Conservation (phyloP, 306 rosid genomes). For the Neltuma alba region DNA sequence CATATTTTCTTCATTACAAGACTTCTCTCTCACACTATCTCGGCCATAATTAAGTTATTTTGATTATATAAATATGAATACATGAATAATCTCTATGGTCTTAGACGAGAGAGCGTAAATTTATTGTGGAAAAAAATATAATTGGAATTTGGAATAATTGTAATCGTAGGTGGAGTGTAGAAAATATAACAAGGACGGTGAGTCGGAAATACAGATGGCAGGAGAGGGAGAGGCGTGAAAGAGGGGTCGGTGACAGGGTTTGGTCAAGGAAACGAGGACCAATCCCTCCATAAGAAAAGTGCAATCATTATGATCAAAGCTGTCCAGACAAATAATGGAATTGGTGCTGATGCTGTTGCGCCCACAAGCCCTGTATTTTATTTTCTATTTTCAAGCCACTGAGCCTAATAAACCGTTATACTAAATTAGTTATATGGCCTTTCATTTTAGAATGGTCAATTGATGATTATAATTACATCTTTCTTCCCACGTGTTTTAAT, state of each 20-base stretch:
- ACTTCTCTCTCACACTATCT: not conserved
- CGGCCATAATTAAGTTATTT: too few species aligned
- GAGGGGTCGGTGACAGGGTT: not conserved
- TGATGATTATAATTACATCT: too few species aligned
- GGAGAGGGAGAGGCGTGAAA: not conserved
- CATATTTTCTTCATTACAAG: not conserved
- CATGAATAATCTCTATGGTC: too few species aligned
- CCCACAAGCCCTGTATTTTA: not conserved
- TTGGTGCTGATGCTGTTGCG: not conserved
- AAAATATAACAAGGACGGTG: not conserved
- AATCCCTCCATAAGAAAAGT: not conserved
- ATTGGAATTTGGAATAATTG: not conserved
- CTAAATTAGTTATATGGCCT: not conserved
- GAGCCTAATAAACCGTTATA: too few species aligned
- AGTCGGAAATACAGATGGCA: constrained; percentile 35
- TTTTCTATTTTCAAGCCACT: too few species aligned
- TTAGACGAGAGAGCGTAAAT: too few species aligned
- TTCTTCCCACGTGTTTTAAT: not conserved
- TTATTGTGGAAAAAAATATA: too few species aligned
- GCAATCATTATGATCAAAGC: constrained; percentile 2
- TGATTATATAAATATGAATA: too few species aligned
- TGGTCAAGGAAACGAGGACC: not conserved
- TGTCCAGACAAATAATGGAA: not conserved
- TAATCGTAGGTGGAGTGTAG: not conserved
- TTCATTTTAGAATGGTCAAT: too few species aligned